Evolutionary conservation across 2,329 filamentous ascomycete species (phyloP).

Genomic region (Botryotinia globosa): DNA sequence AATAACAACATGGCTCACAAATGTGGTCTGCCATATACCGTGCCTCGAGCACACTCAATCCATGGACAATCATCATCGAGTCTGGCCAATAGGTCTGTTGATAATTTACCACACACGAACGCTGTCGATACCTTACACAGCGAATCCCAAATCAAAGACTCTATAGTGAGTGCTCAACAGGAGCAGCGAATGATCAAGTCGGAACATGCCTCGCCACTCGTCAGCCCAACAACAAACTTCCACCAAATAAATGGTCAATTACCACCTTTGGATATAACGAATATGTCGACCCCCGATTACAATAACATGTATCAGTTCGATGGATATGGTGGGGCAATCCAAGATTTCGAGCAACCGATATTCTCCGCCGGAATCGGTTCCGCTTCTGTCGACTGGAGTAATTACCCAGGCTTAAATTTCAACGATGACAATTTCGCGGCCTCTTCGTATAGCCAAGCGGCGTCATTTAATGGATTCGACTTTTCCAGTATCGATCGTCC

Average conservation of each 20-base stretch:
- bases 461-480: conserved; percentile 53
- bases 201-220: conserved; percentile 58
- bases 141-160: conserved; percentile 41
- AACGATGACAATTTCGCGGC: conserved; percentile 50
- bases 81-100: conserved; percentile 48
- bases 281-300: conserved; percentile 46
- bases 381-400: conserved; percentile 53
- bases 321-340: conserved; percentile 46
- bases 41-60: conserved; percentile 57
- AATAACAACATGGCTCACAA: conserved; percentile 60
- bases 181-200: conserved; percentile 56
- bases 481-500: conserved; percentile 55
- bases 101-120: conserved; percentile 44
- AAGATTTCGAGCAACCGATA: conserved; percentile 52
- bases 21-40: conserved; percentile 56
- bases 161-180: conserved; percentile 39
- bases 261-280: conserved; percentile 58
- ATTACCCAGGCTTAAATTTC: conserved; percentile 51
- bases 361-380: conserved; percentile 61
- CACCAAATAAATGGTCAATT: conserved; percentile 51
- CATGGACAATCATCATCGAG: conserved; percentile 49
- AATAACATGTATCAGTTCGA: conserved; percentile 47
- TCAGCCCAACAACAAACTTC: conserved; percentile 49
- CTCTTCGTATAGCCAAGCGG: conserved; percentile 54
- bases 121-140: conserved; percentile 42